A percentile compares a stretch with the other conserved stretches of the same genome.
These are phyloP conservation scores for Leccinum olivaceopallidum DNA, from an alignment of 768 basidiomycete species.

Conservation along the genomic window DNA sequence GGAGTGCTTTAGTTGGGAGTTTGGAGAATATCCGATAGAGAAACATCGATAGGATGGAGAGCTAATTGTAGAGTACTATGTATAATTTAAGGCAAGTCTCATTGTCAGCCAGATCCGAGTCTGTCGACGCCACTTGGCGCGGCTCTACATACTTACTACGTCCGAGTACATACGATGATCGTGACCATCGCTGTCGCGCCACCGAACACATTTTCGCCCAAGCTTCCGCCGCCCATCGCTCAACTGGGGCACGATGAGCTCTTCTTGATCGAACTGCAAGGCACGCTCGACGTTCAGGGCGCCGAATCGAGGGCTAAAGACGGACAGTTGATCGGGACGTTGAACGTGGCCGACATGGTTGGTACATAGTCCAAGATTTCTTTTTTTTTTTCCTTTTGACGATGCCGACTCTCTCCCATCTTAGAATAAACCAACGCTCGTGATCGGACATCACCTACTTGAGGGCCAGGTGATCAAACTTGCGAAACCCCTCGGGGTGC, in stretches of 20 bases:
- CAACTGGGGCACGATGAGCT: slow-evolving; percentile 77
- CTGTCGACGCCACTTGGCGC: too few relatives aligned
- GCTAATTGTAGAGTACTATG: too few relatives aligned
- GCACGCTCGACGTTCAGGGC: slow-evolving; percentile 70
- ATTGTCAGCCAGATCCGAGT: too few relatives aligned
- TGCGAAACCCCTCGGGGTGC: slow-evolving; percentile 79
- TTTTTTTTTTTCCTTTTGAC: slow-evolving; percentile 4
- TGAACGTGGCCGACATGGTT: slow-evolving; percentile 67
- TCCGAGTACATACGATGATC: slow-evolving; percentile 49
- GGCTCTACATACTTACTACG: too few relatives aligned
- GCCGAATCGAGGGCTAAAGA: slow-evolving; percentile 50
- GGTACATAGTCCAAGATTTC: slow-evolving; percentile 23
- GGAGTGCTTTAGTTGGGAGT: slow-evolving; percentile 77
- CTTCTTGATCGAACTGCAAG: slow-evolving; percentile 87
- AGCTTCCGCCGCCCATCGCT: slow-evolving; percentile 65
- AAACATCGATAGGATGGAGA: neutral
- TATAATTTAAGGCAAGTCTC: too few relatives aligned
- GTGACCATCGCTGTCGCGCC: slow-evolving; percentile 53
- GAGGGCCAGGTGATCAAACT: slow-evolving; percentile 82
- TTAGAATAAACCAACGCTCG: slow-evolving; percentile 71
- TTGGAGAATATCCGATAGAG: slow-evolving; percentile 43
- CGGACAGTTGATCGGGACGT: slow-evolving; percentile 75
- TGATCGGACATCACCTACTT: slow-evolving; percentile 86
- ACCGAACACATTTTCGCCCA: slow-evolving; percentile 34
- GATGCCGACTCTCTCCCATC: neutral